Evolutionary conservation across 2,329 filamentous ascomycete genomes (phyloP).

Genomic region (Aspergillus hortae): DNA sequence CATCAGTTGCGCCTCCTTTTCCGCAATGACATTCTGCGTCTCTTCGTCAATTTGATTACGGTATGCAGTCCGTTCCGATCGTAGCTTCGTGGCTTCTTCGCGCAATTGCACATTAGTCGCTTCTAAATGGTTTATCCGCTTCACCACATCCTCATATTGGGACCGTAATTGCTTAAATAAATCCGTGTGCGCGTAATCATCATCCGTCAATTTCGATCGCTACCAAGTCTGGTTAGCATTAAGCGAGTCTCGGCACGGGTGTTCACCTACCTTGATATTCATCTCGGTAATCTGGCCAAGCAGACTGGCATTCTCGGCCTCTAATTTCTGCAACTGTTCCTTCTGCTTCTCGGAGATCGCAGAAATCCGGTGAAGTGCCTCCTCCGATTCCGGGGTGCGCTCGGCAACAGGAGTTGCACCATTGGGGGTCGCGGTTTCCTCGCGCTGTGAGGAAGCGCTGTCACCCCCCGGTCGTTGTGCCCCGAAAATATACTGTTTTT

Average conservation of each 20-base stretch:
- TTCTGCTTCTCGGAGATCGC: conserved; percentile 79
- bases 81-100: conserved; percentile 79
- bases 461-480: conserved; percentile 50
- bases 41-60: conserved; percentile 79
- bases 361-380: conserved; percentile 71
- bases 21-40: conserved; percentile 65
- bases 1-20: conserved; percentile 78
- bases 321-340: conserved; percentile 76
- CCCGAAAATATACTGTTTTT: conserved; percentile 79
- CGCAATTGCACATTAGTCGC: conserved; percentile 79
- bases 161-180: conserved; percentile 88
- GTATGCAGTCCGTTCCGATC: conserved; percentile 79
- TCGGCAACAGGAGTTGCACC: conserved; percentile 52
- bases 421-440: conserved; percentile 52
- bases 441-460: conserved; percentile 47
- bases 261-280: conserved; percentile 51
- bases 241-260: not conserved
- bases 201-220: conserved; percentile 74
- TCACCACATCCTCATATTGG: conserved; percentile 89
- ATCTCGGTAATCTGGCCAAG: conserved; percentile 76
- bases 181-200: conserved; percentile 89
- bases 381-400: conserved; percentile 65
- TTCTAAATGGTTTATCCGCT: conserved; percentile 86
- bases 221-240: conserved; percentile 25
- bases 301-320: conserved; percentile 70